These are phyloP conservation scores for Dendrobium catenatum DNA, from an alignment of 106 monocot species.

Conservation along the genomic window DNA sequence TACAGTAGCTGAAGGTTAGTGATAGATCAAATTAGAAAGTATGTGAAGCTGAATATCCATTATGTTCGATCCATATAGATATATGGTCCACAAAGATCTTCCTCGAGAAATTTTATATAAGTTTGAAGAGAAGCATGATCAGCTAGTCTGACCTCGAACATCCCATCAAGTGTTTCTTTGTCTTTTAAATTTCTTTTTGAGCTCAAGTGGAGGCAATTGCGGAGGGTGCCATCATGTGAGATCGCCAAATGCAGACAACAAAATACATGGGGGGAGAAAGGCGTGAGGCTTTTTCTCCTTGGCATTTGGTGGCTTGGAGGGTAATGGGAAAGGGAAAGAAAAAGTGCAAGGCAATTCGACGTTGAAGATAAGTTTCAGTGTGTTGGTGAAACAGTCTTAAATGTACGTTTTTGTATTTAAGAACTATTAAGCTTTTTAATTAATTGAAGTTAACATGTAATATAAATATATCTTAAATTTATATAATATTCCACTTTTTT, in stretches of 20 bases:
- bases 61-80: not conserved
- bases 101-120: not conserved
- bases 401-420: too few relatives aligned
- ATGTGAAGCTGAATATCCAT: too few relatives aligned
- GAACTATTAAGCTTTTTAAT: too few relatives aligned
- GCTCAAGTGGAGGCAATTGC: not conserved
- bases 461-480: too few relatives aligned
- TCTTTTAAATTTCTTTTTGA: not conserved
- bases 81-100: constrained; percentile 2
- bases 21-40: too few relatives aligned
- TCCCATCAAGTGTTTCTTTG: not conserved
- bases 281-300: not conserved
- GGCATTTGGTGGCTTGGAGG: not conserved
- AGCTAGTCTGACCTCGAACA: not conserved
- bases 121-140: not conserved
- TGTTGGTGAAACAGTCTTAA: not conserved
- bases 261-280: not conserved
- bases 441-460: too few relatives aligned
- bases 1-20: not conserved
- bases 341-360: not conserved
- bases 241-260: not conserved
- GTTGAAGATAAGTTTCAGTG: not conserved
- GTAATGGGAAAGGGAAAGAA: not conserved
- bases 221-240: not conserved
- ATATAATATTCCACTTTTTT: too few relatives aligned